These are phyloP conservation scores for Picochlorum sp. DNA, from an alignment of 139 green algal genomes.

Conservation along the genomic window DNA sequence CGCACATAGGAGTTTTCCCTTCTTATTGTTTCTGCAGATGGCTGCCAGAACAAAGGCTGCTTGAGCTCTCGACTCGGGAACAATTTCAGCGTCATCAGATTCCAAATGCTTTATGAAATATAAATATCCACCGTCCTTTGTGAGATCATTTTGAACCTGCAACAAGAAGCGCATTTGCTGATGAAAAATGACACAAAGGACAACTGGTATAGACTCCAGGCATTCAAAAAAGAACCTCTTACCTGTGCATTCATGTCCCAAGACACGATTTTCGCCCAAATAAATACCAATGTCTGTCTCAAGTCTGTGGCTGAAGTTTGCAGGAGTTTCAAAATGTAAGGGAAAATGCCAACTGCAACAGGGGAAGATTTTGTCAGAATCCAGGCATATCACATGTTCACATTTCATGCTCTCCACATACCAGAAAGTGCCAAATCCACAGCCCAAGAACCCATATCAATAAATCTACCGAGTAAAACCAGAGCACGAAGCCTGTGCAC, in stretches of 20 bases:
- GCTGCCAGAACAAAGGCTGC: constrained; percentile 90
- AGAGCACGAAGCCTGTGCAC: constrained; percentile 88
- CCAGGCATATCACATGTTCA: not conserved
- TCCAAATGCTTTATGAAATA: constrained; percentile 97
- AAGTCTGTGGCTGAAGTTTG: constrained; percentile 92
- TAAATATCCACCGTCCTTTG: constrained; percentile 89
- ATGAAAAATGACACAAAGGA: not conserved
- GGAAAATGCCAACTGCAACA: constrained; percentile 90
- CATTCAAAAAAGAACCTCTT: constrained; percentile 13
- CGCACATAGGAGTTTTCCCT: constrained; percentile 38
- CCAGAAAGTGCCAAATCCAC: constrained; percentile 86
- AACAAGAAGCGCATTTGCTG: not conserved
- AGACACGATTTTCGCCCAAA: constrained; percentile 98
- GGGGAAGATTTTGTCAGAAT: not conserved
- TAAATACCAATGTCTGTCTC: constrained; percentile 92
- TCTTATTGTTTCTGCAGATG: constrained; percentile 74
- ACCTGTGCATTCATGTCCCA: constrained; percentile 77
- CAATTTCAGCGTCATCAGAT: constrained; percentile 29
- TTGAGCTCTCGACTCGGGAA: constrained; percentile 41
- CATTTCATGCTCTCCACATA: not conserved
- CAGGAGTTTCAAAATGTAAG: constrained; percentile 98
- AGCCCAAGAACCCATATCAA: constrained; percentile 96
- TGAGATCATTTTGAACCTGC: constrained; percentile 69
- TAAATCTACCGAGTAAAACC: constrained; percentile 88
- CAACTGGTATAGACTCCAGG: not conserved